Base-by-base conservation (phyloP, 2,329 filamentous ascomycete species). In the Mariannaea elegans region DNA sequence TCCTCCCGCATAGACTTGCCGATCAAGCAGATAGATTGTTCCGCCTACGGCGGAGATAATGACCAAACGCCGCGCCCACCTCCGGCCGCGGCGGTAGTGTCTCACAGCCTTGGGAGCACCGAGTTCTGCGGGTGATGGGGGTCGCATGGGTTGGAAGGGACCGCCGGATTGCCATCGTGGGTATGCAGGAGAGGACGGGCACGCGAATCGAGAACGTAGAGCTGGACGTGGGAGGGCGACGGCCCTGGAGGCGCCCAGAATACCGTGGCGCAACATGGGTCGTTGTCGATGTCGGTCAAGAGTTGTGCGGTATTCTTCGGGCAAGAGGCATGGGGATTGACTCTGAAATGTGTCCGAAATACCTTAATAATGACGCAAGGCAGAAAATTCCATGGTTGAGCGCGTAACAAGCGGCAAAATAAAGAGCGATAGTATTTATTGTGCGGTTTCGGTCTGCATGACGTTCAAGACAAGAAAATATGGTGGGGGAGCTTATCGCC, bases 41-140 rank as follows among this genome's bases (percentile, higher is more conserved):
- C 88, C 91, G 32, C 85, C 79, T 3, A 87, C 76, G 29, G 84
- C 76, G 1, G 87, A 83, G 42, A 90, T 69, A 62, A 90, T 83
- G 50, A 90, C 73, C 2, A 97, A 75, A 41, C 93, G 87, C 31
- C 92, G 90, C n/a, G 85, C 81, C 90, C 91, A 96, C 84, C 86
- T 91, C 53, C 89, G 84, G 19, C 87, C 84, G 31, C 87, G 86
- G 14, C 82, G 84, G 73, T 92, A 97, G 59, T 89, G 84, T 73
- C 90, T 93, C 10, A 91, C 88, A 8, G 86, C 82, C 18, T 80
- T 81, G 0, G 93, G 90, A 54, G 85, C 87, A 50, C 93, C 93
- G 27, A 98, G 84, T 34, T 91, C 91, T 60, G 84, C 85, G 6
- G 94, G 94, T 4, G 91, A 87, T 1, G 93, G 93, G 6, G 94